phyloP scores from a whole-genome alignment of 208 protist species.

The Leishmania mexicana region DNA sequence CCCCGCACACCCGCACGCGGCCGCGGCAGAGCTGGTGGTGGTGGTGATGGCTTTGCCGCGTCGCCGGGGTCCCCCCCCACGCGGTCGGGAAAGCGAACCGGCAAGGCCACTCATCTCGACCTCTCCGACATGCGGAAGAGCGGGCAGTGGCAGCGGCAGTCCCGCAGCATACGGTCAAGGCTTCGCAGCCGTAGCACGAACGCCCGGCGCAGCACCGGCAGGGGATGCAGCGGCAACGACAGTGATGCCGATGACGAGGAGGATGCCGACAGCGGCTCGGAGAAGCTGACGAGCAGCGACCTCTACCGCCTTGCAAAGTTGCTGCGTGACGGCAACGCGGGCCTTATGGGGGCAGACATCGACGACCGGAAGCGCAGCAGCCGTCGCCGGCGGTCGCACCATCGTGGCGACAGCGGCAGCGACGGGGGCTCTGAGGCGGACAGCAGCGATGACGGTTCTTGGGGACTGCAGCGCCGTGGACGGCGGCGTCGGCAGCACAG shows the following conservation, averaged over 20 bases:
- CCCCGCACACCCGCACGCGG: background rate
- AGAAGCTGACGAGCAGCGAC: constrained; percentile 22
- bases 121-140: background rate
- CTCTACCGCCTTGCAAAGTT: constrained; percentile 26
- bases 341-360: background rate
- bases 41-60: background rate
- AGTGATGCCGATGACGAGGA: background rate
- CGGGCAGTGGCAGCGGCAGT: background rate
- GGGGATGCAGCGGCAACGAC: background rate
- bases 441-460: constrained; percentile 4
- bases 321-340: constrained; percentile 13
- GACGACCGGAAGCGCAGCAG: background rate
- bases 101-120: background rate
- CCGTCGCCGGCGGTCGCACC: background rate
- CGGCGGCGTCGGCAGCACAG: constrained; percentile 1
- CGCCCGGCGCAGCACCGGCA: background rate
- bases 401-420: background rate
- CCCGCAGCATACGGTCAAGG: background rate
- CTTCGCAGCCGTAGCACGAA: background rate
- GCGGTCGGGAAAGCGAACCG: background rate
- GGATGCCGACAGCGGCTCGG: background rate
- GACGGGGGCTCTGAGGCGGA: background rate
- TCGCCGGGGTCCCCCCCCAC: background rate
- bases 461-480: background rate
- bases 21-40: background rate